phyloP scores from a whole-genome alignment of 768 basidiomycete genomes.

The Macrolepiota fuliginosa region DNA sequence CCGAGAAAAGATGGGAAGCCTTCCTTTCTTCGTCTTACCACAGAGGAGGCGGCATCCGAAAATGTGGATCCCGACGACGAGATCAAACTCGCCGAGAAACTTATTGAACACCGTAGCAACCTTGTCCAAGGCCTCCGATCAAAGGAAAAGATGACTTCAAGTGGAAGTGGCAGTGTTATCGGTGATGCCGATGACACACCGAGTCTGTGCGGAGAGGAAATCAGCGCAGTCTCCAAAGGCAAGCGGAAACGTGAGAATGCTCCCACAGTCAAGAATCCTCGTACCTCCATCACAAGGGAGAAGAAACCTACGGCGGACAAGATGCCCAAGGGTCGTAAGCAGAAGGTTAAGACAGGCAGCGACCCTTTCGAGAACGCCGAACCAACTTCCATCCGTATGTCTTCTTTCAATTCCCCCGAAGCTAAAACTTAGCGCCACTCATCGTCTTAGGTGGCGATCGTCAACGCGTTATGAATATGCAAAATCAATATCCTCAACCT shows the following conservation, averaged over 20 bases:
- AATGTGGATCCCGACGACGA: constrained; percentile 48
- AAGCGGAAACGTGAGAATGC: constrained; percentile 21
- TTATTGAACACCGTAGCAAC: constrained; percentile 36
- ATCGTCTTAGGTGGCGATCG: neutral
- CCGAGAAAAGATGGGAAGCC: constrained; percentile 35
- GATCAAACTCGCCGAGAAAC: constrained; percentile 32
- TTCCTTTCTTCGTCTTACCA: constrained; percentile 34
- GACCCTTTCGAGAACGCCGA: neutral
- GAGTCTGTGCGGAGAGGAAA: constrained; percentile 13
- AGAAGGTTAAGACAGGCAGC: neutral
- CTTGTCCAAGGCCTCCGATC: constrained; percentile 28
- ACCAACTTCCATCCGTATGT: neutral
- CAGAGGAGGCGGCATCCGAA: constrained; percentile 37
- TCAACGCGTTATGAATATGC: constrained; percentile 5
- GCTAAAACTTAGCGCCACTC: neutral
- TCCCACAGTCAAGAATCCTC: constrained; percentile 10
- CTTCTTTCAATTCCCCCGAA: neutral
- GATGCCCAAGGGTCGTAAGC: constrained; percentile 15
- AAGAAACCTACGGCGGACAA: constrained; percentile 7
- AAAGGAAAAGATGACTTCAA: constrained; percentile 22
- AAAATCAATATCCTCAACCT: constrained; percentile 8
- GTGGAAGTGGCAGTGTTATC: constrained; percentile 16
- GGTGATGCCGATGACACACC: constrained; percentile 20
- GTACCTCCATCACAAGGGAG: neutral
- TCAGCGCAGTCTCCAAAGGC: constrained; percentile 13